Conservation (phyloP, 257 asterid species). For the Gentiana straminea region DNA sequence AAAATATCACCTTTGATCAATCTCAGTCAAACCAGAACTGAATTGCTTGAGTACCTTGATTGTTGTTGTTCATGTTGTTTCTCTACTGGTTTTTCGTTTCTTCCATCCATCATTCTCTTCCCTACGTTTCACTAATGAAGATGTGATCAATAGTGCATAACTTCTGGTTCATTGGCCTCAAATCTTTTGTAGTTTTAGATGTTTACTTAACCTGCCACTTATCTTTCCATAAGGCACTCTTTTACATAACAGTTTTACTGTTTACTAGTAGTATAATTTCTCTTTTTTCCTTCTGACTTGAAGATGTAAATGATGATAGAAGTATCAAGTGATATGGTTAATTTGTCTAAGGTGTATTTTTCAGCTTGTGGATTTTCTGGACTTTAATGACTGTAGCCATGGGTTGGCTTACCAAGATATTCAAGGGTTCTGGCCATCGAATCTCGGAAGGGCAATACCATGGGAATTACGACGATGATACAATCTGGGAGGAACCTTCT, state of each 20-base stretch:
- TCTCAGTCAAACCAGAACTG: too few relatives aligned
- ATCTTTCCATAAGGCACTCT: background rate
- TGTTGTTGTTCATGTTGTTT: too few relatives aligned
- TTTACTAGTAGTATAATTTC: background rate
- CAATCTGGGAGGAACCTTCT: conserved; percentile 54
- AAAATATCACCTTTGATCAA: too few relatives aligned
- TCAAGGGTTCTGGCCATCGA: conserved; percentile 59
- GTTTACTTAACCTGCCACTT: background rate
- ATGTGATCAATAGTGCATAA: too few relatives aligned
- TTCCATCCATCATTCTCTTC: too few relatives aligned
- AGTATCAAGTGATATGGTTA: background rate
- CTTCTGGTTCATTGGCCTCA: too few relatives aligned
- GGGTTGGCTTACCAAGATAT: conserved; percentile 86
- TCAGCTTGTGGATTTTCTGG: conserved; percentile 14
- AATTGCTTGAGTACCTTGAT: too few relatives aligned
- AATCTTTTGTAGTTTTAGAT: too few relatives aligned
- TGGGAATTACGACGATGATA: conserved; percentile 56
- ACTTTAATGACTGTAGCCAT: conserved; percentile 23
- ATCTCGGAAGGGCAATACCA: conserved; percentile 58
- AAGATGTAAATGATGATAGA: background rate
- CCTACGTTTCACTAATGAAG: too few relatives aligned
- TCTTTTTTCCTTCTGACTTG: background rate
- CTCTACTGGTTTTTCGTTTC: too few relatives aligned
- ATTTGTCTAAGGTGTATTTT: background rate
- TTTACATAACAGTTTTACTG: background rate